A percentile compares a stretch with the other conserved stretches of the same genome.
Conservation (phyloP, 2,329 filamentous ascomycete genomes). For the Fusarium sp. region DNA sequence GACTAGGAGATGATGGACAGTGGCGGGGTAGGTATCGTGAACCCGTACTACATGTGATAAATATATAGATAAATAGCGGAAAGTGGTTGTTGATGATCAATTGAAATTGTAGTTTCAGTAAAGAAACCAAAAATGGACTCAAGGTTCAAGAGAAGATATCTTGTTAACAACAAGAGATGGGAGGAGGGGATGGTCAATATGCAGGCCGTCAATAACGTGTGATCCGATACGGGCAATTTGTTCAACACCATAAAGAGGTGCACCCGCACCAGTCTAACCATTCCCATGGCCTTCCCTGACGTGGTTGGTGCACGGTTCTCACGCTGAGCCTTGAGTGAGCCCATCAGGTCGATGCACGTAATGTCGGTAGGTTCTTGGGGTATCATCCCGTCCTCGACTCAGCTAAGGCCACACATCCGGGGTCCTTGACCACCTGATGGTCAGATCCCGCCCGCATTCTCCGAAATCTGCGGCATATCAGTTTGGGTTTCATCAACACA, state of each 20-base stretch:
- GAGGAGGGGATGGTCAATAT: conserved; percentile 44
- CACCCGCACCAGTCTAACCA: conserved; percentile 49
- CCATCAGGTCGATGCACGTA: conserved; percentile 50
- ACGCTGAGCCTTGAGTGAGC: conserved; percentile 48
- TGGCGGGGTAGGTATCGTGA: conserved; percentile 27
- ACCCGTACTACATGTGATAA: conserved; percentile 5
- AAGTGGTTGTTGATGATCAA: conserved; percentile 25
- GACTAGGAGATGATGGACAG: conserved; percentile 11
- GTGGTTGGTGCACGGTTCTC: conserved; percentile 51
- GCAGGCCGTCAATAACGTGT: conserved; percentile 49
- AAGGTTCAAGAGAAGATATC: conserved; percentile 30
- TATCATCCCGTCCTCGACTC: conserved; percentile 36
- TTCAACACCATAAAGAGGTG: conserved; percentile 51
- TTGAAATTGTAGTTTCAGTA: conserved; percentile 17
- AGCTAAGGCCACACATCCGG: conserved; percentile 46
- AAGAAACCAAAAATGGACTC: conserved; percentile 30
- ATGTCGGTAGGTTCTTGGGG: conserved; percentile 45
- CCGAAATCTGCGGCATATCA: conserved; percentile 35
- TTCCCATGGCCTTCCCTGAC: conserved; percentile 51
- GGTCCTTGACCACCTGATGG: conserved; percentile 47
- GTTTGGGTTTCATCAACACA: conserved; percentile 38
- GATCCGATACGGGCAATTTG: conserved; percentile 49
- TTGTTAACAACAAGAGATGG: conserved; percentile 43
- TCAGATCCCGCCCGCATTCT: conserved; percentile 44
- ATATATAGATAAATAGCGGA: conserved; percentile 11